These are phyloP conservation scores for Puccinia brachypodii DNA, from an alignment of 1,284 basidiomycete genomes.

Conservation along the genomic window DNA sequence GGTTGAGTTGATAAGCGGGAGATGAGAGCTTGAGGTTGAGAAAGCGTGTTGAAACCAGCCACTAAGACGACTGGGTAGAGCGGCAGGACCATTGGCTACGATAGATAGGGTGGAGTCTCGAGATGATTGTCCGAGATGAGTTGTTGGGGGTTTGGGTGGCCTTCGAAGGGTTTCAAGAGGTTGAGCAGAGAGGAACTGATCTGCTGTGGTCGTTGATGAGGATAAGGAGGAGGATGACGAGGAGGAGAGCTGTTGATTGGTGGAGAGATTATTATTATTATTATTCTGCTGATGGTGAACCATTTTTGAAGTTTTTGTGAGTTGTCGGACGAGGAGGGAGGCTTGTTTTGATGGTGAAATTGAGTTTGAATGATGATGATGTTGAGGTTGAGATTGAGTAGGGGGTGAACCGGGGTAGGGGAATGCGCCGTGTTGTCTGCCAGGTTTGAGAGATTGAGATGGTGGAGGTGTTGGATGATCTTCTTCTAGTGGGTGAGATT, in stretches of 20 bases:
- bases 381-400: neutral
- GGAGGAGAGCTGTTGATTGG: neutral
- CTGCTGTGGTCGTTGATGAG: too few relatives aligned
- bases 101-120: slow-evolving; percentile 9
- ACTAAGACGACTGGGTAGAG: slow-evolving; percentile 51
- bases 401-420: neutral
- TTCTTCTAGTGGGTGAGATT: neutral
- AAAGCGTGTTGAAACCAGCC: slow-evolving; percentile 52
- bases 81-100: neutral
- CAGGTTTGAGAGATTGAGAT: neutral
- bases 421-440: slow-evolving; percentile 11
- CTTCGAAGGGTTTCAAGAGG: neutral
- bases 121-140: neutral
- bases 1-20: slow-evolving; percentile 63
- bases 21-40: slow-evolving; percentile 66
- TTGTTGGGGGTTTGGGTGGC: neutral
- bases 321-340: neutral
- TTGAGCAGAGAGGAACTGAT: neutral
- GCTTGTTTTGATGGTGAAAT: slow-evolving; percentile 9
- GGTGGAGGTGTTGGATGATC: slow-evolving; percentile 6
- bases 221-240: neutral
- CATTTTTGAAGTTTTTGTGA: slow-evolving; percentile 8
- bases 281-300: neutral
- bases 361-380: neutral
- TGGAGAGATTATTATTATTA: neutral